phyloP scores from a whole-genome alignment of 2,329 filamentous ascomycete genomes.

The Aspergillus neoniger region DNA sequence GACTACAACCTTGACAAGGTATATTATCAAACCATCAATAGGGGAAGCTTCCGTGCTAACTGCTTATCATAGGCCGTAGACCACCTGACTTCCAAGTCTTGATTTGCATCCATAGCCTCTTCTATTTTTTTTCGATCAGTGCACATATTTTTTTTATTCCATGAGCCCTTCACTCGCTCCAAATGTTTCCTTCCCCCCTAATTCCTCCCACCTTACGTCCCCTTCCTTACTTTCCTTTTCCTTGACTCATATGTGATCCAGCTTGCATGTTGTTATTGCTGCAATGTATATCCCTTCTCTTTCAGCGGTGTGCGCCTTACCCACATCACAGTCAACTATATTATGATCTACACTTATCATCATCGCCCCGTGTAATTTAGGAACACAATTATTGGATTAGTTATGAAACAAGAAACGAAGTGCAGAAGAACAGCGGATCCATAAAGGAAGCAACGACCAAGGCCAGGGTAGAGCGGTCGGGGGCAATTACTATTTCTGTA shows the following conservation, averaged over 20 bases:
- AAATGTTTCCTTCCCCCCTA: slow-evolving; percentile 6
- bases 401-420: not conserved
- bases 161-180: slow-evolving; percentile 7
- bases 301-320: slow-evolving; percentile 4
- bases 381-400: slow-evolving; percentile 4
- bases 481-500: not conserved
- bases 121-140: not conserved
- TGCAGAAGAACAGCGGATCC: not conserved
- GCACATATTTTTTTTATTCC: slow-evolving; percentile 20
- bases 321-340: not conserved
- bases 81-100: slow-evolving; percentile 45
- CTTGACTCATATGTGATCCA: slow-evolving; percentile 19
- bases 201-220: slow-evolving; percentile 4
- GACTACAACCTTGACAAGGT: slow-evolving; percentile 97
- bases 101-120: slow-evolving; percentile 15
- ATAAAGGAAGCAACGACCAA: not conserved
- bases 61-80: slow-evolving; percentile 41
- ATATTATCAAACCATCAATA: slow-evolving; percentile 39
- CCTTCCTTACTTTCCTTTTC: slow-evolving; percentile 19
- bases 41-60: not conserved
- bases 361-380: slow-evolving; percentile 9
- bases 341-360: not conserved
- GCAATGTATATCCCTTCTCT: slow-evolving; percentile 11
- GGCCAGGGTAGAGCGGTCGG: not conserved
- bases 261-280: slow-evolving; percentile 6